These are phyloP conservation scores for Neoboletus brunneissimus DNA, from an alignment of 768 basidiomycete genomes.

Conservation along the genomic window DNA sequence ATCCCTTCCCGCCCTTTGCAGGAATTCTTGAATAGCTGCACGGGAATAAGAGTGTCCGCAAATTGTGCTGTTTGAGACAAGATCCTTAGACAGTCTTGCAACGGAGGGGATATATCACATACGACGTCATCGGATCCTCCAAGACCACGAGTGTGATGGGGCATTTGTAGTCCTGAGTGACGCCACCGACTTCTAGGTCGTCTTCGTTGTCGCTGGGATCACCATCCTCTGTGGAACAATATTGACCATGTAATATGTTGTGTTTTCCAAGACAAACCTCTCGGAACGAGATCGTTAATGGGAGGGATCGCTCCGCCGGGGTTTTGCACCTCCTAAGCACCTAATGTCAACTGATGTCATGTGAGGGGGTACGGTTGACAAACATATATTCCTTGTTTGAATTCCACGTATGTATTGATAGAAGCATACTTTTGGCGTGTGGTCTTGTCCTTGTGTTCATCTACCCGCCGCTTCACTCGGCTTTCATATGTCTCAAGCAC, in stretches of 20 bases:
- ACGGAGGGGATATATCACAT: constrained; percentile 25
- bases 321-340: constrained; percentile 59
- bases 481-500: constrained; percentile 49
- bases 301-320: constrained; percentile 72
- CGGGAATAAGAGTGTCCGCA: constrained; percentile 86
- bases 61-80: constrained; percentile 40
- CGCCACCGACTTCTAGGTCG: constrained; percentile 85
- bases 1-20: constrained; percentile 36
- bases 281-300: constrained; percentile 65
- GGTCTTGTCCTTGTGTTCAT: constrained; percentile 57
- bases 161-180: constrained; percentile 80
- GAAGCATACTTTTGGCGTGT: constrained; percentile 78
- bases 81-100: constrained; percentile 3
- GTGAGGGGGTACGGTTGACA: constrained; percentile 23
- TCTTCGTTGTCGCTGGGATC: constrained; percentile 84
- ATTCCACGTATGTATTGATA: constrained; percentile 53
- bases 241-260: neutral
- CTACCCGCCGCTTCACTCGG: constrained; percentile 40
- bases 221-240: constrained; percentile 55
- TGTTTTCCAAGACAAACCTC: constrained; percentile 44
- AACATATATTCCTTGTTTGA: constrained; percentile 69
- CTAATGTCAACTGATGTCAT: constrained; percentile 6
- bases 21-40: constrained; percentile 63
- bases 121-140: constrained; percentile 82
- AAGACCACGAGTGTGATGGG: constrained; percentile 71